Conservation (phyloP, 495 filamentous ascomycete genomes). For the Parathielavia appendiculata region DNA sequence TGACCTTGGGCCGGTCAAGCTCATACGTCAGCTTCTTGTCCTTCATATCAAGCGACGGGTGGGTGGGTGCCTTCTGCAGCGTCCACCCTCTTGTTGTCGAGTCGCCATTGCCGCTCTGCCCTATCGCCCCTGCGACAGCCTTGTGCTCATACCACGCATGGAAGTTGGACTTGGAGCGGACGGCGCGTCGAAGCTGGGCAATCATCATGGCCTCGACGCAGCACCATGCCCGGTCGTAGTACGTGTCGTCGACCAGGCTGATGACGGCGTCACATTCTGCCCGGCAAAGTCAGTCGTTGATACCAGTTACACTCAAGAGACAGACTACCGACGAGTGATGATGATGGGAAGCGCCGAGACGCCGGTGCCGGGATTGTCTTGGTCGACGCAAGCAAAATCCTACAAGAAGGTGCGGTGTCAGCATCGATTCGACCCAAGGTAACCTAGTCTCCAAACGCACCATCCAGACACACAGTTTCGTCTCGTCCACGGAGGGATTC, state of each 20-base stretch:
- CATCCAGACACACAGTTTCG: neutral
- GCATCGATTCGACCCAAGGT: neutral
- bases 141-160: neutral
- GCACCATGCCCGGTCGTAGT: neutral
- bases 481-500: neutral
- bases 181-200: neutral
- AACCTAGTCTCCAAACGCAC: neutral
- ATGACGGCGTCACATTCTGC: neutral
- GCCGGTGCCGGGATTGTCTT: neutral
- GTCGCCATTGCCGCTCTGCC: neutral
- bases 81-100: neutral
- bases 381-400: constrained; percentile 1
- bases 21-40: neutral
- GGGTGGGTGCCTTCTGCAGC: neutral
- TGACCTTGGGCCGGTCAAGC: neutral
- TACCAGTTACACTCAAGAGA: too few species aligned
- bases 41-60: neutral
- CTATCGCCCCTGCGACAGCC: neutral
- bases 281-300: too few species aligned
- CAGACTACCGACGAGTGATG: neutral
- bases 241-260: neutral
- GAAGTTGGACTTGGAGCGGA: neutral
- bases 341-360: neutral
- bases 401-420: neutral
- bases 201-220: constrained; percentile 1